Base-by-base conservation (phyloP, 2,329 filamentous ascomycete species). In the Sporothrix humicola region DNA sequence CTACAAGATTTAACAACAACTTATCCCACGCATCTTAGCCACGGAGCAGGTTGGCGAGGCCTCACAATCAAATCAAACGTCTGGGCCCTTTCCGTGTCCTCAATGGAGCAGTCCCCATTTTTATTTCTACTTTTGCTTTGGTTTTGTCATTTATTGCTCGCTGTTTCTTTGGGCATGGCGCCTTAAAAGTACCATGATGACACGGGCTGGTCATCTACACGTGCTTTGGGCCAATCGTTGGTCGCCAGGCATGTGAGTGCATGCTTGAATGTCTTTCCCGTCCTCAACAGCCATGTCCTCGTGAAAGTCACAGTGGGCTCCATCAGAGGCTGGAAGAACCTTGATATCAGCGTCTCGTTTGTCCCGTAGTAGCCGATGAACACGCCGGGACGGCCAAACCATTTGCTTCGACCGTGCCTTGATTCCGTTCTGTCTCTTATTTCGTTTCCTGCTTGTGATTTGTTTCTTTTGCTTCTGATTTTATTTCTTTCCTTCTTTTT, bases 1-100 rank as follows among this genome's bases (percentile, higher is more conserved):
- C 68, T 73, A 73, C 66, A 65, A 50, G 23, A 63, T 52, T 17
- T 46, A 42, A 46, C 69, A 13, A 20, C 69, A 31, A 52, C 46
- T n/a, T 20, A 48, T 26, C 42, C 61, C 42, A 26, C 42, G n/a
- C 42, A 26, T 46, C 42, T 9, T 26, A 2, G 61, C 61, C 61
- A 48, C 61, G 61, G 42, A 65, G 42, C 42, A 48, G 23, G 5
- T 48, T 48, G 42, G 37, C 15, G 9, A 26, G 20, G 3, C 31
- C 31, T n/a, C 42, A 48, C 42, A 66, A 5, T 20, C 52, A 56
- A 56, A 56, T 23, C 31, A 37, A 37, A 26, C 61, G n/a, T 13
- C 42, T 26, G 61, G 46, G 15, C 52, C 20, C 23, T 12, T 66
- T 48, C 37, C 10, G 42, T 46, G n/a, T 48, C 10, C 42, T 15